These are phyloP conservation scores for Paracorniculantispora psalliotae DNA, from an alignment of 2,329 filamentous ascomycete genomes.

Conservation along the genomic window DNA sequence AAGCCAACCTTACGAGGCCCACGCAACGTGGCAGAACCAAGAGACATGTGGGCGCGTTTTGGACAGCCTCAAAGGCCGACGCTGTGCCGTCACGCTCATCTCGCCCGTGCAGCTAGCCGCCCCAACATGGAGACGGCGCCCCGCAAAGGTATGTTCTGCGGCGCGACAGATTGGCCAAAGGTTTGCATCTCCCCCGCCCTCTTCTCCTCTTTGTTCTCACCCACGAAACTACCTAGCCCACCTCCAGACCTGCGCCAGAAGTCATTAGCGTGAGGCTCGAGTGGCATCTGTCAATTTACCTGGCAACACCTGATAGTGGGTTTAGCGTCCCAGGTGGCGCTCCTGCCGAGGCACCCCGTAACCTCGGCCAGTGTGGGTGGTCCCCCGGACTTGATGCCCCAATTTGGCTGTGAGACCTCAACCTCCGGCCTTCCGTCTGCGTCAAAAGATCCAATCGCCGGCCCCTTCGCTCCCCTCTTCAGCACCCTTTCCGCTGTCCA, in stretches of 20 bases:
- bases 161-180: too few relatives aligned
- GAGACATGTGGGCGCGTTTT: conserved; percentile 1
- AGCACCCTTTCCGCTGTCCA: neutral
- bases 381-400: conserved; percentile 10
- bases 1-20: neutral
- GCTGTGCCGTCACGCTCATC: neutral
- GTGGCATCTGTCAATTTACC: neutral
- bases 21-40: neutral
- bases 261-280: neutral
- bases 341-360: conserved; percentile 10
- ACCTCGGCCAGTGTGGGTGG: conserved; percentile 10
- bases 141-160: neutral
- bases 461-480: neutral
- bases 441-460: conserved; percentile 5
- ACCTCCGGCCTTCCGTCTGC: neutral
- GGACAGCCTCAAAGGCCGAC: neutral
- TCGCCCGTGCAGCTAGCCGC: neutral
- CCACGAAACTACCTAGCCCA: too few relatives aligned
- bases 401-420: conserved; percentile 6
- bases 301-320: neutral
- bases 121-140: neutral
- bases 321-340: neutral
- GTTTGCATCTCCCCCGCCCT: neutral
- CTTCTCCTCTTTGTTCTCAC: too few relatives aligned
- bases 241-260: neutral